Evolutionary conservation across 164 flowering plant species (phyloP).

Genomic region (Annona cherimola): DNA sequence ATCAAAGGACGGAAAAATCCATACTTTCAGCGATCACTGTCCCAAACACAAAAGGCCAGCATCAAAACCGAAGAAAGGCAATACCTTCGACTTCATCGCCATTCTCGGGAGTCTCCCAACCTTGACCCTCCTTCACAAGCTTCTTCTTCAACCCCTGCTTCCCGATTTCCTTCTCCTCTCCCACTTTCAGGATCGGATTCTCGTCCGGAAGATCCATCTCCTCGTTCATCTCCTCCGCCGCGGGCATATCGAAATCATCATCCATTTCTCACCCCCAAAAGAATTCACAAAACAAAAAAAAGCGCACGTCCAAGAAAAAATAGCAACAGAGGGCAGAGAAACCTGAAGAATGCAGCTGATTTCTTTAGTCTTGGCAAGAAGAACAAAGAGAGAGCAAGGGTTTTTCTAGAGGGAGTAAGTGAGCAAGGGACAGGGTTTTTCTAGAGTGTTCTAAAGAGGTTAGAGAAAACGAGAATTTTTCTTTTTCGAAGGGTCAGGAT

Average conservation of each 20-base stretch:
- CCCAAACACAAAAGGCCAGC: background rate
- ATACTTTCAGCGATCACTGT: background rate
- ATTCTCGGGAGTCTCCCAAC: constrained; percentile 73
- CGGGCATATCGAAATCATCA: constrained; percentile 41
- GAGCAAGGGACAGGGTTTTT: background rate
- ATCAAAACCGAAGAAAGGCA: background rate
- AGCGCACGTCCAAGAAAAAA: constrained; percentile 20
- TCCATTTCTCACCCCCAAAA: constrained; percentile 24
- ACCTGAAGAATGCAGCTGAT: background rate
- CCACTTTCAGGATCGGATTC: constrained; percentile 49
- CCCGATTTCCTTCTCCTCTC: constrained; percentile 95
- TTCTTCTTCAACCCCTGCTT: constrained; percentile 77
- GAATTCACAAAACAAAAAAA: background rate
- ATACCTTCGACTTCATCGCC: constrained; percentile 94
- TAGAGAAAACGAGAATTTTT: background rate
- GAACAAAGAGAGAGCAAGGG: background rate
- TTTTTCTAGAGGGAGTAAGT: background rate
- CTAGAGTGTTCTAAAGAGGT: background rate
- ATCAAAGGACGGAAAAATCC: background rate
- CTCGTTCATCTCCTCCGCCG: constrained; percentile 22
- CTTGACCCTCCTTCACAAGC: constrained; percentile 79
- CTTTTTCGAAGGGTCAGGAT: constrained; percentile 9
- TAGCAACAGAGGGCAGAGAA: constrained; percentile 33
- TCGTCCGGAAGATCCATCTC: constrained; percentile 42
- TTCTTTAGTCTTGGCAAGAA: background rate